Percentiles rank a stretch among this genome's conserved stretches.
Conservation (phyloP, 345 rosid species). For the Bretschneidera sinensis region DNA sequence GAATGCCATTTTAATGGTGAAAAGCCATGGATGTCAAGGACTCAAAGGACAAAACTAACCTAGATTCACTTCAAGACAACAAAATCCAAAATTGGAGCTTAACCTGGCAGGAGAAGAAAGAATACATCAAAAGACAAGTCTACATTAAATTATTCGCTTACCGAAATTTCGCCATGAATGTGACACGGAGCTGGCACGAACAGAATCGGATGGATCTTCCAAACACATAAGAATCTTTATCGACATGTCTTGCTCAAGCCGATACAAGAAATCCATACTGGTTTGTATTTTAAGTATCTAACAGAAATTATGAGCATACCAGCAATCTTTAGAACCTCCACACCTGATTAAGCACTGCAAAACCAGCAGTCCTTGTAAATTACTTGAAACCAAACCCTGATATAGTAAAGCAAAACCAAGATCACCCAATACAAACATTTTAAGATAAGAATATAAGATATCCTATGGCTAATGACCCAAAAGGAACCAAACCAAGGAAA, state of each 20-base stretch:
- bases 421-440: no score
- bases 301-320: background rate
- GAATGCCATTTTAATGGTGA: background rate
- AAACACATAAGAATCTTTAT: constrained; percentile 43
- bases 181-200: constrained; percentile 62
- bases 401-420: no score
- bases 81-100: background rate
- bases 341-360: background rate
- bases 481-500: no score
- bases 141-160: constrained; percentile 25
- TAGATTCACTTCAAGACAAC: background rate
- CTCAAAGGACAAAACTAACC: constrained; percentile 1
- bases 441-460: no score
- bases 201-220: constrained; percentile 66
- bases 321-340: background rate
- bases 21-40: background rate
- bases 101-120: background rate
- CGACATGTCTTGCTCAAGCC: constrained; percentile 42
- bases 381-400: no score
- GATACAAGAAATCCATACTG: constrained; percentile 46
- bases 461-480: no score
- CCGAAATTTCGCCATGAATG: constrained; percentile 65
- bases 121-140: background rate
- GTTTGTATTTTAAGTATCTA: background rate
- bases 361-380: no score